Evolutionary conservation across 495 filamentous ascomycete genomes (phyloP), one percentile per base, ranked within the genome.

Genomic region (Aspergillus mulundensis): DNA sequence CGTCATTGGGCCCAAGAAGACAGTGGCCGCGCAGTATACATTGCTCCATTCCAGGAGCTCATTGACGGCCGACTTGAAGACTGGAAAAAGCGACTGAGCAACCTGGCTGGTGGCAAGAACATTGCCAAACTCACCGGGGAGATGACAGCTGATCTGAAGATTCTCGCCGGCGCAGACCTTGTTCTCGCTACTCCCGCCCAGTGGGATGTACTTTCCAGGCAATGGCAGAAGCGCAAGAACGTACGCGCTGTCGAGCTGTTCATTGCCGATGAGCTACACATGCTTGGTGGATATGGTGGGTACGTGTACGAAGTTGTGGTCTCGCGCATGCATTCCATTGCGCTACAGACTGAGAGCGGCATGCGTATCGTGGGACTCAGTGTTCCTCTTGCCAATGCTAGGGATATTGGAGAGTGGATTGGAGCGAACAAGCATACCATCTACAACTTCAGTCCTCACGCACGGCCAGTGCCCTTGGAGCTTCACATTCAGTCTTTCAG

Each of bases 361-460:
- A 82, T 97, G 81, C 87, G 94, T 25, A 90, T 97, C 36, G 76
- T 97, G 53, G 94, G 91, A 7, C 74, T 99, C 52, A 95, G 90
- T 69, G 95, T 96, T 40, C 92, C 93, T 16, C 80, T 99, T 23
- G 87, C 94, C 12, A 97, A 96, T 69, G 75, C 94, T 38, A 84
- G 92, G 40, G 94, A 97, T 66, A 83, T 97, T 56, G 92, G 95
- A 42, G 95, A 97, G 71, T 99, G 94, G 94, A 95, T 97, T 61
- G 95, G 95, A 54, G 95, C 94, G n/a, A 93, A 85, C 56, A 97
- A 96, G 76, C 95, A 99, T 66, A 95, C 90, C 32, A 95, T 96
- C 54, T 97, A 88, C 79, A 99, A 97, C 73, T 99, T 99, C 79
- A 96, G 90, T 63, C 94, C 94, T 3, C 85, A 92, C 63, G 84